phyloP scores from a whole-genome alignment of 2,329 filamentous ascomycete species.

The Thelonectria rubi region DNA sequence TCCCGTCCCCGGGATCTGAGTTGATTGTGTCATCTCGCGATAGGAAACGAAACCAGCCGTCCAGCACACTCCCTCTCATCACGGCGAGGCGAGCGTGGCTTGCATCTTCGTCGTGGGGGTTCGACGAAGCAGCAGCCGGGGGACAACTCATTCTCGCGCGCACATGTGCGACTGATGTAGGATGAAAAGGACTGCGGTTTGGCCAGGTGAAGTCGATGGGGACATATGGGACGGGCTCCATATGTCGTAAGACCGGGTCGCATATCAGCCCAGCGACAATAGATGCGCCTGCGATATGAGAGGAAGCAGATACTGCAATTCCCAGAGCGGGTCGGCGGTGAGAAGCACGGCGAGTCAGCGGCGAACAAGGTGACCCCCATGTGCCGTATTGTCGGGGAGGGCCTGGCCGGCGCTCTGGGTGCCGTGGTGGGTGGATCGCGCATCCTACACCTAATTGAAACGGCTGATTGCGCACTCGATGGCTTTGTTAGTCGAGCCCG shows the following conservation, averaged over 20 bases:
- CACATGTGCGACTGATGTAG: conserved; percentile 3
- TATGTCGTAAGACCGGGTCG: conserved; percentile 27
- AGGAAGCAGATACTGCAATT: conserved; percentile 22
- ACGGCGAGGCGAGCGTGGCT: not conserved
- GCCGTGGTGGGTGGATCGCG: conserved; percentile 27
- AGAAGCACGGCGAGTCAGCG: conserved; percentile 28
- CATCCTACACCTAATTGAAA: conserved; percentile 33
- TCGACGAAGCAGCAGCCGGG: not conserved
- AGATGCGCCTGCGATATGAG: conserved; percentile 22
- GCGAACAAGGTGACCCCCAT: conserved; percentile 29
- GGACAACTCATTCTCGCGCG: conserved; percentile 2
- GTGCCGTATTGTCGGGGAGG: conserved; percentile 25
- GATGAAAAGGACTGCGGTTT: conserved; percentile 1
- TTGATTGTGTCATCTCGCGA: too few relatives aligned
- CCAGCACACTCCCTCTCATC: conserved; percentile 3
- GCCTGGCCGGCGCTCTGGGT: conserved; percentile 25
- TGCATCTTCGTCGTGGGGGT: conserved; percentile 12
- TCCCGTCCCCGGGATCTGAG: too few relatives aligned
- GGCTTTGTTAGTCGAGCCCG: conserved; percentile 24
- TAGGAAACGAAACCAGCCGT: not conserved
- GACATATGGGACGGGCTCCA: conserved; percentile 17
- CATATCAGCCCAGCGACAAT: conserved; percentile 20
- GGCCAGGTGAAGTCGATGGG: not conserved
- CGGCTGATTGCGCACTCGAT: conserved; percentile 27
- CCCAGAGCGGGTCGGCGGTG: conserved; percentile 32